phyloP scores from a whole-genome alignment of 2,329 filamentous ascomycete species.

The Fusarium sublunatum region DNA sequence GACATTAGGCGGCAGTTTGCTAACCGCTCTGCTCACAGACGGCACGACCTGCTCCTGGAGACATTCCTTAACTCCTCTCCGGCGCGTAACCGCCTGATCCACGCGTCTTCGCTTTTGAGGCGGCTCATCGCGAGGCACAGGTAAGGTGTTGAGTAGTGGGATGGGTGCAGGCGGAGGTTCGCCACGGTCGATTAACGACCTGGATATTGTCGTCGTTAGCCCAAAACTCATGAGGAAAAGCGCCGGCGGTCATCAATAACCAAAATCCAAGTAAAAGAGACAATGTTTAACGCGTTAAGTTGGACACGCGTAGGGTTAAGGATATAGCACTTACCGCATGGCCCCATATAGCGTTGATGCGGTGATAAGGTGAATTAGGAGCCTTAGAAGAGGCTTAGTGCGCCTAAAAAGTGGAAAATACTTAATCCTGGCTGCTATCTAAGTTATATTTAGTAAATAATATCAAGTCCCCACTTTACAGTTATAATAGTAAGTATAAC shows the following conservation, averaged over 20 bases:
- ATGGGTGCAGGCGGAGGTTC: conserved; percentile 32
- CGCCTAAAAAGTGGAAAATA: conserved; percentile 16
- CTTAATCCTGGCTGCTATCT: conserved; percentile 10
- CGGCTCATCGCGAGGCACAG: conserved; percentile 40
- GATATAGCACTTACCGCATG: conserved; percentile 40
- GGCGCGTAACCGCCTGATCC: conserved; percentile 24
- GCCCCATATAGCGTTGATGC: conserved; percentile 23
- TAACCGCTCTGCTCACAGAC: conserved; percentile 45
- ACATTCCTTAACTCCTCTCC: conserved; percentile 41
- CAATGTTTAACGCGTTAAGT: conserved; percentile 10
- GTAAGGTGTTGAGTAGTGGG: conserved; percentile 14
- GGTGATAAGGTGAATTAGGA: conserved; percentile 19
- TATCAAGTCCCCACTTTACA: neutral
- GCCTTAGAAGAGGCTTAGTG: conserved; percentile 15
- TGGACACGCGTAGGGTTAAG: conserved; percentile 5
- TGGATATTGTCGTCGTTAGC: conserved; percentile 43
- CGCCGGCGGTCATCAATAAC: neutral
- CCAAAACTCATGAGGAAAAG: conserved; percentile 44
- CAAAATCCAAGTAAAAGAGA: conserved; percentile 2
- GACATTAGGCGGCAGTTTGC: conserved; percentile 36
- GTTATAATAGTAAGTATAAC: neutral
- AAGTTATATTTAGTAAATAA: neutral
- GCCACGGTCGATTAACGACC: conserved; percentile 47
- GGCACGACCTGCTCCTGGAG: conserved; percentile 50
- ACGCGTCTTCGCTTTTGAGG: conserved; percentile 50